These are phyloP conservation scores for Talaromyces borbonicus DNA, from an alignment of 495 filamentous ascomycete species.

Conservation along the genomic window DNA sequence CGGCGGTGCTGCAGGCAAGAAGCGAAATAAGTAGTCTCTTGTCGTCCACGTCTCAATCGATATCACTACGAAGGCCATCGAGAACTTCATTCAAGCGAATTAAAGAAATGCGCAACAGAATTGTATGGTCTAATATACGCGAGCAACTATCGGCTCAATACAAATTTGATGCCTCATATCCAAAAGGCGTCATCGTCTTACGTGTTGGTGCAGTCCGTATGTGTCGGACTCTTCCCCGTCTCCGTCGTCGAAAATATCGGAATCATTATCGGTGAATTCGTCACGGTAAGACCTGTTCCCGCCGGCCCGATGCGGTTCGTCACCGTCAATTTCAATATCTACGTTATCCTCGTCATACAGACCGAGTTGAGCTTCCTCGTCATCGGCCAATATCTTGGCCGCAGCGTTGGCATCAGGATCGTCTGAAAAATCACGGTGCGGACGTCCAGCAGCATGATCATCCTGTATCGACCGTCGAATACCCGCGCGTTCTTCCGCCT, in stretches of 20 bases:
- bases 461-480: slow-evolving; percentile 30
- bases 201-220: slow-evolving; percentile 39
- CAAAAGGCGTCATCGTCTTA: slow-evolving; percentile 8
- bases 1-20: slow-evolving; percentile 1
- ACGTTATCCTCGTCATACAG: slow-evolving; percentile 33
- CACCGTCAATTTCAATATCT: slow-evolving; percentile 32
- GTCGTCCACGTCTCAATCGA: no score
- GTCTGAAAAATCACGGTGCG: slow-evolving; percentile 34
- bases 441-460: slow-evolving; percentile 29
- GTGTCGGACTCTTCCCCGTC: slow-evolving; percentile 29
- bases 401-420: slow-evolving; percentile 34
- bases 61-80: no score
- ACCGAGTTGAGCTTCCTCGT: slow-evolving; percentile 41
- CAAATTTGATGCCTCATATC: no score
- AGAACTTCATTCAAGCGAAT: no score
- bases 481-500: slow-evolving; percentile 61
- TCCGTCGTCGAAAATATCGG: slow-evolving; percentile 34
- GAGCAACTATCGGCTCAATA: no score
- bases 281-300: slow-evolving; percentile 30
- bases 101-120: no score
- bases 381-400: slow-evolving; percentile 33
- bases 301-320: slow-evolving; percentile 21
- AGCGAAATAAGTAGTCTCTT: slow-evolving; percentile 6
- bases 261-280: slow-evolving; percentile 47
- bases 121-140: neutral